Base-by-base conservation (phyloP, 2,329 filamentous ascomycete species). In the Xylaria sp. region DNA sequence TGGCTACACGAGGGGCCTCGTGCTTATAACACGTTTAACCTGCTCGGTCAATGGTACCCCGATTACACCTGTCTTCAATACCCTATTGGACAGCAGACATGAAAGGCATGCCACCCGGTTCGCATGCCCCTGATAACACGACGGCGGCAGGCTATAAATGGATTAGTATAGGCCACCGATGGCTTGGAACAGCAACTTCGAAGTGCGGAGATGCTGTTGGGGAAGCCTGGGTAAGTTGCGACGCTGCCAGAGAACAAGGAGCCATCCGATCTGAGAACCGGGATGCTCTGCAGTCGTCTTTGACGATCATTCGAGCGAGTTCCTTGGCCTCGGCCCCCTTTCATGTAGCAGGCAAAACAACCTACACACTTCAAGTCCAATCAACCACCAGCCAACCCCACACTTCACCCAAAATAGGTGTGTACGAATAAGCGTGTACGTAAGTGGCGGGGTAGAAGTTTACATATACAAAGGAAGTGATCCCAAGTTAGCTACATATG, bases 131-230 rank as follows among this genome's bases (percentile, higher is more conserved):
- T 28, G 60, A 57, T 10, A 54, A 36, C 13, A 48, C 15, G 13
- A 51, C 43, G 64, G 52, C 23, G 41, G 61, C 51, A 58, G 18
- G 43, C 46, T 28, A 46, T 9, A 61, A 52, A 13, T 20, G 56
- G 54, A 61, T 5, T 55, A 49, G 49, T 39, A 51, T n/a, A 58
- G 33, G 23, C 33, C 62, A 62, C 54, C 54, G 62, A 51, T 49
- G 52, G 9, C 39, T 49, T 62, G 67, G 54, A n/a, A 55, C 54
- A 52, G 59, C 20, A 25, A 59, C 31, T 15, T 56, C n/a, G 33
- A 64, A 54, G 41, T 68, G 68, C 62, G 68, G 66, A 60, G 62
- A 36, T 36, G 20, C 10, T 46, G 57, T 68, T 68, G 66, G 68
- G 68, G 68, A 68, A 70, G 39, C 46, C 52, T 65, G 48, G 57